Evolutionary conservation across 2,329 filamentous ascomycete genomes (phyloP).

Genomic region (Ambrosiella cleistominuta): DNA sequence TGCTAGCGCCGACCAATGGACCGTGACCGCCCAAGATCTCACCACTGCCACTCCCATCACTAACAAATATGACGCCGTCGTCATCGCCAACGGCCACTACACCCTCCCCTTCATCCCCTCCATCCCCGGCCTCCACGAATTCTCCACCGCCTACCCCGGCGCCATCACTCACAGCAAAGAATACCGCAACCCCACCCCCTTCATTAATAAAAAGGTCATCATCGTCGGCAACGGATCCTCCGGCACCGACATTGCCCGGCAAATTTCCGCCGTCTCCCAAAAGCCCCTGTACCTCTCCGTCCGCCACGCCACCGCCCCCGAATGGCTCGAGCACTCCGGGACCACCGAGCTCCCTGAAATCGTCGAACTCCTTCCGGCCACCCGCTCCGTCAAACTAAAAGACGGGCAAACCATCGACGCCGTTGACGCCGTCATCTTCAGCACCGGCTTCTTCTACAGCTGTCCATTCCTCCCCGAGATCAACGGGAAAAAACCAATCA

Average conservation of each 20-base stretch:
- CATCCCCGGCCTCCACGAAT: slow-evolving; percentile 40
- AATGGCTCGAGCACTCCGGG: slow-evolving; percentile 27
- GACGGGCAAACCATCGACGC: slow-evolving; percentile 46
- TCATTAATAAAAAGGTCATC: slow-evolving; percentile 53
- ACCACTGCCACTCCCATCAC: slow-evolving; percentile 23
- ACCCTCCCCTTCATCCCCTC: slow-evolving; percentile 49
- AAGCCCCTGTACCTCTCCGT: slow-evolving; percentile 48
- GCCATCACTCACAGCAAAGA: slow-evolving; percentile 60
- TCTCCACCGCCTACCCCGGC: slow-evolving; percentile 40
- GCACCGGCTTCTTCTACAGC: slow-evolving; percentile 77
- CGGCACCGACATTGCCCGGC: slow-evolving; percentile 63
- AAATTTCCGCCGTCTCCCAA: slow-evolving; percentile 47
- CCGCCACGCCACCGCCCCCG: slow-evolving; percentile 30
- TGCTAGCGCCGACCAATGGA: slow-evolving; percentile 14
- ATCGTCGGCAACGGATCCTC: slow-evolving; percentile 75
- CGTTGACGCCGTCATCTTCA: slow-evolving; percentile 67
- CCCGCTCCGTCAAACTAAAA: slow-evolving; percentile 46
- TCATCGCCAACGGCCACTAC: slow-evolving; percentile 63
- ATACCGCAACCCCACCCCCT: slow-evolving; percentile 51
- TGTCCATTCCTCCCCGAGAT: slow-evolving; percentile 49
- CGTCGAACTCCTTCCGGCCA: slow-evolving; percentile 32
- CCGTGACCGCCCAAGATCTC: not conserved
- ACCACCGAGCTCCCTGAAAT: slow-evolving; percentile 41
- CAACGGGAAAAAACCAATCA: slow-evolving; percentile 33
- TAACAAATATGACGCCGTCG: slow-evolving; percentile 52